Percentiles rank a stretch among this genome's conserved stretches.
Evolutionary conservation across 805 yeast species (phyloP).

Genomic region (Candida sakaeoensis): DNA sequence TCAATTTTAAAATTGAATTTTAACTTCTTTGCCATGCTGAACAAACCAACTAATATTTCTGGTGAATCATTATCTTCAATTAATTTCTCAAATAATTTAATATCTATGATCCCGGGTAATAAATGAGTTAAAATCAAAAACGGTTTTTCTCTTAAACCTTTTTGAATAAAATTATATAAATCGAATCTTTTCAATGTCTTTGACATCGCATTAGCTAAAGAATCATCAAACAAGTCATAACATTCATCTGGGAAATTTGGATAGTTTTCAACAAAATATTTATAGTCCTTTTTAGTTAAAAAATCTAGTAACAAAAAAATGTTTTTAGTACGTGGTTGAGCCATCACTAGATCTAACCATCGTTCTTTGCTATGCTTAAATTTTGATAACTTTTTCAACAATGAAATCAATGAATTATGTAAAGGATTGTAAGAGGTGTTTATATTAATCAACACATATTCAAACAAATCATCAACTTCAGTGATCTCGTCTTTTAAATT

Average conservation of each 20-base stretch:
- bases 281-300: conserved; percentile 44
- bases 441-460: conserved; percentile 64
- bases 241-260: conserved; percentile 48
- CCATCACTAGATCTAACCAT: conserved; percentile 48
- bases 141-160: conserved; percentile 28
- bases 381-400: conserved; percentile 52
- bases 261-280: conserved; percentile 36
- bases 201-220: conserved; percentile 66
- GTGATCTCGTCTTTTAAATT: not conserved
- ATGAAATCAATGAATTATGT: conserved; percentile 61
- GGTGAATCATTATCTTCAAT: conserved; percentile 25
- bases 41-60: conserved; percentile 47
- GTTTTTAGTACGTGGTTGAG: conserved; percentile 49
- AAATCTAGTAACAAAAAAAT: conserved; percentile 58
- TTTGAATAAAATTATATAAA: conserved; percentile 48
- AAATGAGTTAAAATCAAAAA: conserved; percentile 54
- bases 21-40: conserved; percentile 62
- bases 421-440: conserved; percentile 68
- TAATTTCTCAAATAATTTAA: conserved; percentile 23
- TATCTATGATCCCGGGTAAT: conserved; percentile 61
- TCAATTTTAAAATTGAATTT: conserved; percentile 16
- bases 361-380: conserved; percentile 19
- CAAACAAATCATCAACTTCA: conserved; percentile 22
- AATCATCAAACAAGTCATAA: conserved; percentile 50
- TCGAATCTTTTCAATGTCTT: conserved; percentile 35